These are phyloP conservation scores for Xylaria sp. DNA, from an alignment of 2,329 filamentous ascomycete species.

Conservation along the genomic window DNA sequence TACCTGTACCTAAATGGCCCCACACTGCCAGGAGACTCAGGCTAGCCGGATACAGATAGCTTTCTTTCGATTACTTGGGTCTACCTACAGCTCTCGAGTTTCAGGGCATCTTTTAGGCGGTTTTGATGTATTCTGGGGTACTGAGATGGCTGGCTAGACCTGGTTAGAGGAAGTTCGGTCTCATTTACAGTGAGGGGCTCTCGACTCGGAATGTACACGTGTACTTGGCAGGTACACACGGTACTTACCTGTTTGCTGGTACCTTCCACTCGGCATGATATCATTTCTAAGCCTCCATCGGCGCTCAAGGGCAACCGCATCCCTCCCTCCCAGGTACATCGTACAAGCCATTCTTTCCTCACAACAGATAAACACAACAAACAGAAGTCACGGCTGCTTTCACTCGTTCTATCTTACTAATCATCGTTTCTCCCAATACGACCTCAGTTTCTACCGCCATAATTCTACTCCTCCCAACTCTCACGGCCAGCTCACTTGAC, in stretches of 20 bases:
- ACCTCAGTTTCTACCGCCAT: no score
- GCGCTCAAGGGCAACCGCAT: background rate
- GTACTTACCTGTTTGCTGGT: background rate
- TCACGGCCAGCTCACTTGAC: no score
- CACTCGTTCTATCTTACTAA: background rate
- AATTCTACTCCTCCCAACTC: background rate
- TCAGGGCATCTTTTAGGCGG: background rate
- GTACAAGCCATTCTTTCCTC: background rate
- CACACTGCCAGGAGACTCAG: no score
- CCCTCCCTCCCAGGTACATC: no score
- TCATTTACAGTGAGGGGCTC: background rate
- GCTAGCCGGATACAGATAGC: no score
- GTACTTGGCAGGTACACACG: background rate
- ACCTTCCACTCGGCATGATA: conserved; percentile 6
- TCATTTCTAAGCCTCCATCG: conserved; percentile 9
- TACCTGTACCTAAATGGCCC: background rate
- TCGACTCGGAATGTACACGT: background rate
- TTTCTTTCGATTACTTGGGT: no score
- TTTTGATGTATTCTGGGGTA: background rate
- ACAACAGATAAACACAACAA: background rate
- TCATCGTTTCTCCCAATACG: background rate
- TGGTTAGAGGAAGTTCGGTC: background rate
- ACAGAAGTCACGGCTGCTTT: background rate
- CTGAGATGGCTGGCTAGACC: background rate
- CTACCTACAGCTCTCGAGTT: background rate